Conservation (phyloP, 1,139 yeast genomes). For the Zygoascus meyerae region DNA sequence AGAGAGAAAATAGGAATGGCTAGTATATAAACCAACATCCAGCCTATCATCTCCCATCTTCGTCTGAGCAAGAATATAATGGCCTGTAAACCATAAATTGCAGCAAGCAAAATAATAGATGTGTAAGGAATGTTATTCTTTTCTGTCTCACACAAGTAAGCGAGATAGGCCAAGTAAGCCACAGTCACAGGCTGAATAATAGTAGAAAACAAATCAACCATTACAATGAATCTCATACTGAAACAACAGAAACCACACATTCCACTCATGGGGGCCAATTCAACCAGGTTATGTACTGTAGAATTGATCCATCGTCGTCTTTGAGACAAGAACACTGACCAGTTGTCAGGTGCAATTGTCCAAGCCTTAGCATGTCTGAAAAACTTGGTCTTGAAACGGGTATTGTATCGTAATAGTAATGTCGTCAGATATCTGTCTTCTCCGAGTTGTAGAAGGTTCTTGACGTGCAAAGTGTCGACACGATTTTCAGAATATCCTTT, state of each 20-base stretch:
- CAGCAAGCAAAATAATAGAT: conserved; percentile 36
- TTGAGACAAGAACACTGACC: conserved; percentile 40
- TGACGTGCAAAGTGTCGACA: conserved; percentile 39
- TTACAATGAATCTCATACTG: conserved; percentile 39
- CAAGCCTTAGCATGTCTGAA: conserved; percentile 37
- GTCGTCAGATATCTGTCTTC: conserved; percentile 42
- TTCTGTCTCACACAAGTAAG: conserved; percentile 31
- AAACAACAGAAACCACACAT: conserved; percentile 43
- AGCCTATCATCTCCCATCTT: conserved; percentile 42
- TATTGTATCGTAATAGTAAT: conserved; percentile 34
- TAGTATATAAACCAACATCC: conserved; percentile 39
- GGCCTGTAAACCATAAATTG: conserved; percentile 40
- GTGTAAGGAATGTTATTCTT: conserved; percentile 35
- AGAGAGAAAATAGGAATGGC: conserved; percentile 39
- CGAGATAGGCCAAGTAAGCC: conserved; percentile 37
- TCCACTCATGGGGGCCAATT: conserved; percentile 37
- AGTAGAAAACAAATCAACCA: conserved; percentile 37
- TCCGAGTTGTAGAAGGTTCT: conserved; percentile 39
- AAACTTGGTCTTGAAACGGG: conserved; percentile 38
- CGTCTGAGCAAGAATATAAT: conserved; percentile 36
- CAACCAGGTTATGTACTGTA: conserved; percentile 39
- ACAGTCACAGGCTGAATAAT: conserved; percentile 40
- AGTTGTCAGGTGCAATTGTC: conserved; percentile 41
- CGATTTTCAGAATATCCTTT: conserved; percentile 35
- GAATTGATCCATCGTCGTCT: conserved; percentile 44